phyloP scores from a whole-genome alignment of 495 filamentous ascomycete genomes.

The Xylaria castorea region DNA sequence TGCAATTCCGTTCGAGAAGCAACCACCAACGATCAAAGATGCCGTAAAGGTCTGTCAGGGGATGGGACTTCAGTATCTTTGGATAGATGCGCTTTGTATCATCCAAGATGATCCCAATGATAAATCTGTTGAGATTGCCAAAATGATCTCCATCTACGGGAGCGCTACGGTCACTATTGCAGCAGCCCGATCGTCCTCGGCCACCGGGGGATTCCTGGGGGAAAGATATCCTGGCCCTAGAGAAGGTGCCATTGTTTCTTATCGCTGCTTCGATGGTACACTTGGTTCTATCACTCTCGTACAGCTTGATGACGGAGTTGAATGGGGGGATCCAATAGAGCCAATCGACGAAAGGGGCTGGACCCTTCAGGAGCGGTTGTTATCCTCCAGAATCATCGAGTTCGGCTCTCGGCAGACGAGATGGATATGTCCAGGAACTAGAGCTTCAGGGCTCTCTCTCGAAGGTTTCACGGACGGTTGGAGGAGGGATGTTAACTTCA shows the following conservation, averaged over 20 bases:
- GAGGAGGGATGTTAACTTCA: background rate
- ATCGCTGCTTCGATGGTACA: background rate
- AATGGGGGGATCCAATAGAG: background rate
- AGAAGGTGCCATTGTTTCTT: background rate
- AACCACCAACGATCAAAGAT: background rate
- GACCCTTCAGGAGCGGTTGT: conserved; percentile 9
- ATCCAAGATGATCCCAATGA: conserved; percentile 5
- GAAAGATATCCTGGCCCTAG: background rate
- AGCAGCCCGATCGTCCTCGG: background rate
- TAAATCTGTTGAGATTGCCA: background rate
- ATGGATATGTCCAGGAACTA: background rate
- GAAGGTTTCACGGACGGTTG: background rate
- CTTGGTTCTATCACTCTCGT: background rate
- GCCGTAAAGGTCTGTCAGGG: background rate
- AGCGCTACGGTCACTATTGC: background rate
- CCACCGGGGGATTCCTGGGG: background rate
- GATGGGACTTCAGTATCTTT: background rate
- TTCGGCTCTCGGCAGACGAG: background rate
- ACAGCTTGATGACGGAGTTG: background rate
- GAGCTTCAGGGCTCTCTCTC: background rate
- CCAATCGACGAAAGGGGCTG: conserved; percentile 2
- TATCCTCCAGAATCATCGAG: background rate
- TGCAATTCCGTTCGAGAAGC: background rate
- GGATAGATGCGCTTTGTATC: background rate
- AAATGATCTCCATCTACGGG: conserved; percentile 1